Evolutionary conservation across 2,329 filamentous ascomycete species (phyloP).

Genomic region (Purpureocillium takamizusanense): DNA sequence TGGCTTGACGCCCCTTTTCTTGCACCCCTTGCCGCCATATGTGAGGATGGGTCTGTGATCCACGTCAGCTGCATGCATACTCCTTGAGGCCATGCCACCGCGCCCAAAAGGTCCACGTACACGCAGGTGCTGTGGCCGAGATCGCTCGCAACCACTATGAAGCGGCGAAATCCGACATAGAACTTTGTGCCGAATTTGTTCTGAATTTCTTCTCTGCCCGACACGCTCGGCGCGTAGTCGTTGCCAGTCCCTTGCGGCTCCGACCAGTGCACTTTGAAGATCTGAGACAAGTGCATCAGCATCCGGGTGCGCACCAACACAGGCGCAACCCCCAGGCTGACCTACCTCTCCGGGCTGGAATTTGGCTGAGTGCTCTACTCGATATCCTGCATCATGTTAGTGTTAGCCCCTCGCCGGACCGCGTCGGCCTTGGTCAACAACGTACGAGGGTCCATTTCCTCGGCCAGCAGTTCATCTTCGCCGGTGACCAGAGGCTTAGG

Average conservation of each 20-base stretch:
- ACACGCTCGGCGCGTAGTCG: slow-evolving; percentile 20
- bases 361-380: slow-evolving; percentile 25
- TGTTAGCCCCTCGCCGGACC: not conserved
- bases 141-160: slow-evolving; percentile 43
- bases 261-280: slow-evolving; percentile 48
- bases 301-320: not conserved
- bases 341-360: slow-evolving; percentile 33
- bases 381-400: slow-evolving; percentile 22
- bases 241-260: slow-evolving; percentile 35
- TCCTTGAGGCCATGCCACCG: no score
- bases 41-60: slow-evolving; percentile 42
- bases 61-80: no score
- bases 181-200: slow-evolving; percentile 28
- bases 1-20: slow-evolving; percentile 42
- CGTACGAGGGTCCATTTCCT: slow-evolving; percentile 28
- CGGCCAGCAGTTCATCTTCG: slow-evolving; percentile 6
- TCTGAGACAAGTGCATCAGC: slow-evolving; percentile 20
- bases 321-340: not conserved
- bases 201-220: slow-evolving; percentile 22
- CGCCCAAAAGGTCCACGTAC: slow-evolving; percentile 26
- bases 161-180: slow-evolving; percentile 42
- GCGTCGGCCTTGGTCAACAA: not conserved
- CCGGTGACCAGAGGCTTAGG: slow-evolving; percentile 8
- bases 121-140: slow-evolving; percentile 47
- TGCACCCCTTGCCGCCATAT: slow-evolving; percentile 42